Base-by-base conservation (phyloP, 2,329 filamentous ascomycete genomes). In the Bipolaris sorokiniana region DNA sequence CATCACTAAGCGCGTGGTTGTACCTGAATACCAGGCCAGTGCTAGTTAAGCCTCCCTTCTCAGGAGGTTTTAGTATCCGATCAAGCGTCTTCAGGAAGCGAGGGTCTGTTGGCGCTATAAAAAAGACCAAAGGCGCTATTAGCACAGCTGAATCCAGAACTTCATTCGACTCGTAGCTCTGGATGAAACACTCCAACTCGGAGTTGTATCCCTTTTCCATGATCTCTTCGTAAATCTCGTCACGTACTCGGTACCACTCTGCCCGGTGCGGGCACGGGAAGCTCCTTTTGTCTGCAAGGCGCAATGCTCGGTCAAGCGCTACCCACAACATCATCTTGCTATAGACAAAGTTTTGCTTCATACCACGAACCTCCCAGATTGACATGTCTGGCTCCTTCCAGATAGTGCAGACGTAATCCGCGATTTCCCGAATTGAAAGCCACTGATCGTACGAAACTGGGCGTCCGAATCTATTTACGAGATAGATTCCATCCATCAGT, bases 281-380 rank as follows among this genome's bases (percentile, higher is more conserved):
- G 65, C 87, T 89, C 52, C 90, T 81, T 76, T 92, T 93, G 16
- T 92, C 89, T 3, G 88, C 82, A 0, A 92, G 83, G 1, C 90
- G 88, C 11, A 92, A 77, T 9, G 88, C 90, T 5, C 90, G 86
- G 71, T 93, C 90, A 61, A 93, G 86, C 16, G 90, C 89, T 3
- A 93, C 90, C 90, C 90, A 93, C 20, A 93, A 82, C 87, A 92
- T 90, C 62, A 93, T 83, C 71, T 92, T 91, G n/a, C 88, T 90
- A 76, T 92, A 93, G 13, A 88, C 86, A 64, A 92, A 93, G 68
- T 91, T 86, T 74, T 92, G 89, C 70, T 89, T 89, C 67, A 87
- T 79, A 63, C 90, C 90, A 40, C 90, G 85, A 5, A 91, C 89
- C 72, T 93, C 90, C 90, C 90, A 92, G 66, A 92, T 93, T 2